phyloP scores from a whole-genome alignment of 2,329 filamentous ascomycete species.

The Fusarium sp. region DNA sequence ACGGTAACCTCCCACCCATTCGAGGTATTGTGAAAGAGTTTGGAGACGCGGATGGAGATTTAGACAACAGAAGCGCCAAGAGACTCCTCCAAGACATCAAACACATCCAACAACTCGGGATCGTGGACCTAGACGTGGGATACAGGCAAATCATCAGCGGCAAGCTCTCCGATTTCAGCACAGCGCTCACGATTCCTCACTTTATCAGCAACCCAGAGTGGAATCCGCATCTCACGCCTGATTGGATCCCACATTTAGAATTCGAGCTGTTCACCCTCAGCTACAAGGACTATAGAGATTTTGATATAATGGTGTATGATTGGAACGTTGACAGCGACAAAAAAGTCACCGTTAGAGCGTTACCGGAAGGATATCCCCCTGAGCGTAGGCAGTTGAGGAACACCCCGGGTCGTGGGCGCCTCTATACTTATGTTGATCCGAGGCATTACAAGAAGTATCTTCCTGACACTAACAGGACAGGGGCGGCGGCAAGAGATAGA shows the following conservation, averaged over 20 bases:
- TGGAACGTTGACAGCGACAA: background rate
- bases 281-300: background rate
- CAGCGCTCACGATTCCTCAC: conserved; percentile 44
- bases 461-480: background rate
- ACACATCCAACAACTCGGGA: background rate
- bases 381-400: background rate
- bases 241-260: background rate
- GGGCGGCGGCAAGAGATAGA: background rate
- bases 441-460: background rate
- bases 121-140: background rate
- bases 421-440: background rate
- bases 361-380: background rate
- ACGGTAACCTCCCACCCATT: conserved; percentile 1
- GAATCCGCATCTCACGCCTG: background rate
- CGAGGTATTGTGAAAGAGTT: conserved; percentile 10
- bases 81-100: background rate
- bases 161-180: conserved; percentile 46
- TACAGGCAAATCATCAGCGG: conserved; percentile 36
- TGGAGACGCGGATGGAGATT: background rate
- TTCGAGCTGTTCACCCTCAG: background rate
- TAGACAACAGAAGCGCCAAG: background rate
- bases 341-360: background rate
- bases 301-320: background rate
- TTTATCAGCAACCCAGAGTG: conserved; percentile 24
- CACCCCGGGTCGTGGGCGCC: background rate